Base-by-base conservation (phyloP, 768 basidiomycete genomes). In the Candolleomyces aberdarensis region DNA sequence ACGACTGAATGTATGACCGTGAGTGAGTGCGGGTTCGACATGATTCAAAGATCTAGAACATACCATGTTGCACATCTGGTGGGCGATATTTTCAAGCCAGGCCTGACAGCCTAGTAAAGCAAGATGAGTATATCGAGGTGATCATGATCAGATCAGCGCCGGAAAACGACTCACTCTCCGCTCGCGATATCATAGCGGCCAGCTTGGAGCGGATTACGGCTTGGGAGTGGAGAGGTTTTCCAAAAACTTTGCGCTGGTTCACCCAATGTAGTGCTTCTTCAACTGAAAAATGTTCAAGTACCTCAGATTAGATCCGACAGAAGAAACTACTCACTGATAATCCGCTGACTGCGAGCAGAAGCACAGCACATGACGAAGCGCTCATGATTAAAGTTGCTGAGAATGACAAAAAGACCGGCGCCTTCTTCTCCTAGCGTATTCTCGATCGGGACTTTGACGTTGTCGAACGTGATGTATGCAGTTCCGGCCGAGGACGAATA, bases 231-330 rank as follows among this genome's bases (percentile, higher is more conserved):
- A 97, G 76, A 1, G 90, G 92, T 72, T 92, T 95, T 49, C 94
- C 95, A 66, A 96, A 97, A 5, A 93, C 95, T 67, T 92, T 89
- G 46, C 96, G 87, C 71, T 97, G 94, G 56, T 82, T 84, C 3
- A 86, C 80, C 96, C 96, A 98, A 85, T 91, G 92, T 64, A 96
- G 70, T 69, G 92, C 94, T 74, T 95, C 94, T 67, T 96, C 94
- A 44, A 93, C 80, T 69, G 84, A 67, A 7, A 63, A 57, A 26
- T 10, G 22, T 59, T 57, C 58, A 52, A 43, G 13, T n/a, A 22
- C 19, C 6, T 39, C 3, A 19, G 44, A 20, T 22, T 57, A 51
- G 11, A 40, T 52, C 10, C 13, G 54, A 31, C 31, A 4, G 41
- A 39, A 11, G 39, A 36, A 36, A 36, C 36, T 63, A 36, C 36